Percentiles rank a stretch among this genome's conserved stretches.
phyloP scores from a whole-genome alignment of 2,329 filamentous ascomycete genomes.

The Cordyceps javanica region DNA sequence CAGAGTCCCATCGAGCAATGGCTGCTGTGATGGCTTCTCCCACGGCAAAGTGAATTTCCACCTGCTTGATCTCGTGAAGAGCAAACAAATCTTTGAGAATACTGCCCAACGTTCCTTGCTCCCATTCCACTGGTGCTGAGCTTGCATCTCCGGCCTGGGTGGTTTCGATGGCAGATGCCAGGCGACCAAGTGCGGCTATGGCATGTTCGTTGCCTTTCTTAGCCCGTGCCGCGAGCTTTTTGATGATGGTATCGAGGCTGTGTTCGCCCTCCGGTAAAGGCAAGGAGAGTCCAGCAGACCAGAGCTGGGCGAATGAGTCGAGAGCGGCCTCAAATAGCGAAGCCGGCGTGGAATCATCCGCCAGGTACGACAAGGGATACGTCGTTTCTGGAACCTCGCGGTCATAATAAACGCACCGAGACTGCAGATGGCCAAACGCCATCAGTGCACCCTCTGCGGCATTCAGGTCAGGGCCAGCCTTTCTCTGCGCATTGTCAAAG shows the following conservation, averaged over 20 bases:
- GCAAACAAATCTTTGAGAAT: conserved; percentile 65
- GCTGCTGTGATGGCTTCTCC: conserved; percentile 81
- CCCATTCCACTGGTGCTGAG: not conserved
- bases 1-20: conserved; percentile 76
- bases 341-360: conserved; percentile 22
- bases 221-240: conserved; percentile 59
- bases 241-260: conserved; percentile 42
- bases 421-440: conserved; percentile 40
- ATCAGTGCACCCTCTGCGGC: conserved; percentile 42
- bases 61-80: conserved; percentile 76
- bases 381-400: conserved; percentile 21
- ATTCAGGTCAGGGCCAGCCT: conserved; percentile 37
- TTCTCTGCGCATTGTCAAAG: conserved; percentile 36
- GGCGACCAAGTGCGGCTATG: conserved; percentile 71
- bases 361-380: conserved; percentile 28
- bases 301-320: conserved; percentile 41
- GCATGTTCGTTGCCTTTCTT: conserved; percentile 78
- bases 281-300: conserved; percentile 38
- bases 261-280: conserved; percentile 24
- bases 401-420: conserved; percentile 37
- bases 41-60: conserved; percentile 84
- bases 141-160: conserved; percentile 21
- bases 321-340: conserved; percentile 40
- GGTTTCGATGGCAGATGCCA: conserved; percentile 39
- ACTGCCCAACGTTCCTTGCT: conserved; percentile 36